Evolutionary conservation across 1,284 basidiomycete genomes (phyloP), one percentile per base, ranked within the genome.

Genomic region (Fomitopsis palustris): DNA sequence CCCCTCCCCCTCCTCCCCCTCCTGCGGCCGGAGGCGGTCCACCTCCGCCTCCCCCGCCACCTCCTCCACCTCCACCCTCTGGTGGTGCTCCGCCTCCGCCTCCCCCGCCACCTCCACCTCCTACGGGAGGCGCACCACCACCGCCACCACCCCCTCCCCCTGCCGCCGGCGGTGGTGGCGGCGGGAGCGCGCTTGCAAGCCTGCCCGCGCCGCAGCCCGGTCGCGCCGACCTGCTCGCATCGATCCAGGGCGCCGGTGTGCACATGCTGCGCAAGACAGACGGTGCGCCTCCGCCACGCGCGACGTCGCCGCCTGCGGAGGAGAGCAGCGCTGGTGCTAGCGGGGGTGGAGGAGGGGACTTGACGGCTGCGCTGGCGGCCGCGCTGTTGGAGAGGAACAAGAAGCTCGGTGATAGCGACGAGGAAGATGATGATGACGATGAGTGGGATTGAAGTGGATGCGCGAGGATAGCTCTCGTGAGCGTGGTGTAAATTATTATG

Each of bases 401-500:
- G 73, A 90, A 94, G 69, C 80, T 98, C 72, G 95, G 92, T 4
- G 93, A 95, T 65, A 92, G 87, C 65, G 93, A 95, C 65, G 93
- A 95, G 2, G 94, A 97, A 42, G 94, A 95, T 12, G 92, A 92
- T 6, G 92, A 92, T 38, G 92, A 93, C 45, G 92, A 92, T 56
- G 92, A 93, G 59, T 95, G 92, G 92, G 92, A 93, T 74, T 87
- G 57, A 58, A 42, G 39, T 42, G n/a, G 8, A 19, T n/a, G 39
- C 35, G 35, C 16, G 35, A n/a, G n/a, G n/a, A n/a, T n/a, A n/a
- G n/a, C n/a, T n/a, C n/a, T n/a, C n/a, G n/a, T n/a, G n/a, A n/a
- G n/a, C n/a, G n/a, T n/a, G n/a, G n/a, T n/a, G n/a, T n/a, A n/a
- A n/a, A n/a, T n/a, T n/a, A n/a, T n/a, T n/a, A n/a, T n/a, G n/a